These are phyloP conservation scores for Aquanectria penicillioides DNA, from an alignment of 2,329 filamentous ascomycete species.

Conservation along the genomic window DNA sequence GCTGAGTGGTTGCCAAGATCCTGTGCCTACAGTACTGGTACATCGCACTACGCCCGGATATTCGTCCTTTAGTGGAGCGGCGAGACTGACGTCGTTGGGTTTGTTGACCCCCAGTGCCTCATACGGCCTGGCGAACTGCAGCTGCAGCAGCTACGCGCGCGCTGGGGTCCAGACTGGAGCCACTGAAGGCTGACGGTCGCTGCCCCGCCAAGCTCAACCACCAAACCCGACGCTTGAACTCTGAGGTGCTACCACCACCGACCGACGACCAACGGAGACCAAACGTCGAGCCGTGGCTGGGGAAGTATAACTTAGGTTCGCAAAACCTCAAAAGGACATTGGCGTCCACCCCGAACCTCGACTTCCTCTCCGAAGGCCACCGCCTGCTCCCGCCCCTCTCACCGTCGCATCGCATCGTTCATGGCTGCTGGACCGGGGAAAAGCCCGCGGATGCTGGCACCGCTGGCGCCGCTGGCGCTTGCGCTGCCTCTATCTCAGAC, in stretches of 20 bases:
- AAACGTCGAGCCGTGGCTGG: conserved; percentile 12
- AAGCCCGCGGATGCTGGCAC: conserved; percentile 35
- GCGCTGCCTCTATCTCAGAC: conserved; percentile 23
- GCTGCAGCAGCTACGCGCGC: background rate
- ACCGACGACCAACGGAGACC: conserved; percentile 2
- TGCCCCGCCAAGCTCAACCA: conserved; percentile 35
- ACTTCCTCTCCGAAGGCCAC: background rate
- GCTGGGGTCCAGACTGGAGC: conserved; percentile 1
- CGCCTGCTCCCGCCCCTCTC: background rate
- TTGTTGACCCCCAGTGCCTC: background rate
- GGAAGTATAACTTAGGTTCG: conserved; percentile 19
- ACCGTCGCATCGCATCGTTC: conserved; percentile 13
- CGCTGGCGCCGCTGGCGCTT: no score
- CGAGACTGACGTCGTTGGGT: background rate
- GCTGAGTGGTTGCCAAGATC: no score
- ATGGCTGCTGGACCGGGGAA: conserved; percentile 44
- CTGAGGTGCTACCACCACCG: background rate
- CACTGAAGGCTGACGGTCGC: conserved; percentile 31
- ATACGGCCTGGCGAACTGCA: conserved; percentile 14
- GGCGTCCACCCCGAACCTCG: background rate
- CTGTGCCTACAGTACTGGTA: no score
- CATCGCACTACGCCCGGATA: background rate
- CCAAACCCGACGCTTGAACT: background rate
- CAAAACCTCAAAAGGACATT: conserved; percentile 26
- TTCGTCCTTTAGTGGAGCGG: background rate